Evolutionary conservation across 192 early-diverging fungal species (phyloP).

Genomic region (Paraglomus occultum): DNA sequence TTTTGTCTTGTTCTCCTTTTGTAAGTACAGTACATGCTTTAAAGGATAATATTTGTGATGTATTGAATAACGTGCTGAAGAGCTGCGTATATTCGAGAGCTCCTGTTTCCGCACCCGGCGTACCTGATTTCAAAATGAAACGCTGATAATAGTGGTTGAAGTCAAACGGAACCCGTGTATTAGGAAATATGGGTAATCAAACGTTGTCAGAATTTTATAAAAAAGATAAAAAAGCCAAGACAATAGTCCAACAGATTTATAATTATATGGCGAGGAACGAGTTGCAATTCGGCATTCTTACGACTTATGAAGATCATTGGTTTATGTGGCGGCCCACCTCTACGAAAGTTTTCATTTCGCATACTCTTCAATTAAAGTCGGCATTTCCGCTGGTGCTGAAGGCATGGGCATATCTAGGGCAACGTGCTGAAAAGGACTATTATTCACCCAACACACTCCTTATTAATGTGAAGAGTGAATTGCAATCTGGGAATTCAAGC

Average conservation of each 20-base stretch:
- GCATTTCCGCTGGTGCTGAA: slow-evolving; percentile 22
- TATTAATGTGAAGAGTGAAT: too few species aligned
- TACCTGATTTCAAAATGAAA: slow-evolving; percentile 18
- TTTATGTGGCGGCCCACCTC: slow-evolving; percentile 10
- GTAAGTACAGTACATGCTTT: too few species aligned
- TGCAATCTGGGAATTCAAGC: too few species aligned
- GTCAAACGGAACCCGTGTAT: slow-evolving; percentile 11
- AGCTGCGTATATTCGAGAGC: slow-evolving; percentile 2
- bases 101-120: neutral
- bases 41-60: too few species aligned
- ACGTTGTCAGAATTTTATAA: slow-evolving; percentile 21
- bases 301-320: slow-evolving; percentile 21
- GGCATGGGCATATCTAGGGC: slow-evolving; percentile 15
- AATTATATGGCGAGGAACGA: slow-evolving; percentile 21
- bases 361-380: slow-evolving; percentile 20
- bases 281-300: slow-evolving; percentile 5
- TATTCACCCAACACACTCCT: too few species aligned
- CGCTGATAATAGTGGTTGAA: slow-evolving; percentile 21
- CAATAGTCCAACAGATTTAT: slow-evolving; percentile 22
- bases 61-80: too few species aligned
- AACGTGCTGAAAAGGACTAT: too few species aligned
- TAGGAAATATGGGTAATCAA: neutral
- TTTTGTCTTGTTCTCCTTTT: too few species aligned
- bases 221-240: slow-evolving; percentile 15
- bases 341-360: slow-evolving; percentile 20